phyloP scores from a whole-genome alignment of 306 rosid genomes.

The Arachis stenosperma region DNA sequence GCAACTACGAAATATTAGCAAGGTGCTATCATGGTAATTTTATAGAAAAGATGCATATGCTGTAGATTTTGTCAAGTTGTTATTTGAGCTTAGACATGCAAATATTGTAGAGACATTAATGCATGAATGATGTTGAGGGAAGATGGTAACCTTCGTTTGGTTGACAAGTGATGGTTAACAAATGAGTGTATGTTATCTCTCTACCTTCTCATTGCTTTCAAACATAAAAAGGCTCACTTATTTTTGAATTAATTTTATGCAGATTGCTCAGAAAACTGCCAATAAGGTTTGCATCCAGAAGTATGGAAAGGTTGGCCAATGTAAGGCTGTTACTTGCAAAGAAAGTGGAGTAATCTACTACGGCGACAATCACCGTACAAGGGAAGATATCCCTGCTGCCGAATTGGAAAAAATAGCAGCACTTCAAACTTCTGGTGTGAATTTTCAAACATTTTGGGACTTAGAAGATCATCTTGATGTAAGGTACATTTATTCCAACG shows the following conservation, averaged over 20 bases:
- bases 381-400: slow-evolving; percentile 53
- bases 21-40: neutral
- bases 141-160: too few relatives aligned
- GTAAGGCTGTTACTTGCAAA: slow-evolving; percentile 70
- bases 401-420: slow-evolving; percentile 72
- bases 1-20: neutral
- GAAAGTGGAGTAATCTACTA: slow-evolving; percentile 79
- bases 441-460: slow-evolving; percentile 73
- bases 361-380: slow-evolving; percentile 52
- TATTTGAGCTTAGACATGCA: too few relatives aligned
- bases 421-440: slow-evolving; percentile 77
- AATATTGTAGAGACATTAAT: too few relatives aligned
- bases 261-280: slow-evolving; percentile 82
- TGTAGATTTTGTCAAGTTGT: too few relatives aligned
- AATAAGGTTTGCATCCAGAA: slow-evolving; percentile 74
- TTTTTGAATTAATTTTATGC: slow-evolving; percentile 20
- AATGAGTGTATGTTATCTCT: neutral
- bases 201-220: slow-evolving; percentile 9
- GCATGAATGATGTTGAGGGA: too few relatives aligned
- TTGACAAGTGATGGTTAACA: too few relatives aligned
- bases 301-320: slow-evolving; percentile 63
- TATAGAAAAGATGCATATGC: neutral
- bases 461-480: slow-evolving; percentile 69
- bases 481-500: slow-evolving; percentile 75
- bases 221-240: slow-evolving; percentile 23